phyloP scores from a whole-genome alignment of 176 grass and related monocot species.

The Chrysopogon serrulatus region DNA sequence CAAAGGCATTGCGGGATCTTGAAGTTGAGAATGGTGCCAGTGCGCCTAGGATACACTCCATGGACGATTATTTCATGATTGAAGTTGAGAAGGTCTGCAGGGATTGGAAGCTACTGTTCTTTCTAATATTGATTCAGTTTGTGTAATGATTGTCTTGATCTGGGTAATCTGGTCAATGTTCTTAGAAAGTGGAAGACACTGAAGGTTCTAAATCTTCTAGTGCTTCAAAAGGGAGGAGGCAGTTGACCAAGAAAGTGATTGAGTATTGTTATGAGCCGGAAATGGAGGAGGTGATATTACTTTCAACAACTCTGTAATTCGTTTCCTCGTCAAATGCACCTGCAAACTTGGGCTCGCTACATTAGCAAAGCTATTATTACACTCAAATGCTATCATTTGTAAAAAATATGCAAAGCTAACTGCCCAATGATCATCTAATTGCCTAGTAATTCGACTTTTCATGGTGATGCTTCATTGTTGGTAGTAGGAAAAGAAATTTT shows the following conservation, averaged over 20 bases:
- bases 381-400: not conserved
- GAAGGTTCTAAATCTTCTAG: constrained; percentile 69
- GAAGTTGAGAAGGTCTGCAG: constrained; percentile 92
- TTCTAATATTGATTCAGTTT: not conserved
- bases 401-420: not conserved
- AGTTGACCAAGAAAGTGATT: constrained; percentile 89
- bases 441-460: not conserved
- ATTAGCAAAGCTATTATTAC: not conserved
- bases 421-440: not conserved
- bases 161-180: constrained; percentile 4
- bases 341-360: not conserved
- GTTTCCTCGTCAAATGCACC: not conserved
- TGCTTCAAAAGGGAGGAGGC: constrained; percentile 69
- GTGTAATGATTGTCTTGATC: constrained; percentile 6
- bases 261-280: constrained; percentile 98
- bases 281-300: constrained; percentile 88
- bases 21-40: constrained; percentile 89
- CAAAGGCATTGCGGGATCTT: constrained; percentile 83
- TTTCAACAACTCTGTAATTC: constrained; percentile 18
- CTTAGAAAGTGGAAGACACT: constrained; percentile 57
- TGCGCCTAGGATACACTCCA: constrained; percentile 95
- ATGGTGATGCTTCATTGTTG: not conserved
- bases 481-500: constrained; percentile 4
- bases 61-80: constrained; percentile 99
- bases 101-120: not conserved